These are phyloP conservation scores for Clarireedia paspali DNA, from an alignment of 2,329 filamentous ascomycete genomes.

Conservation along the genomic window DNA sequence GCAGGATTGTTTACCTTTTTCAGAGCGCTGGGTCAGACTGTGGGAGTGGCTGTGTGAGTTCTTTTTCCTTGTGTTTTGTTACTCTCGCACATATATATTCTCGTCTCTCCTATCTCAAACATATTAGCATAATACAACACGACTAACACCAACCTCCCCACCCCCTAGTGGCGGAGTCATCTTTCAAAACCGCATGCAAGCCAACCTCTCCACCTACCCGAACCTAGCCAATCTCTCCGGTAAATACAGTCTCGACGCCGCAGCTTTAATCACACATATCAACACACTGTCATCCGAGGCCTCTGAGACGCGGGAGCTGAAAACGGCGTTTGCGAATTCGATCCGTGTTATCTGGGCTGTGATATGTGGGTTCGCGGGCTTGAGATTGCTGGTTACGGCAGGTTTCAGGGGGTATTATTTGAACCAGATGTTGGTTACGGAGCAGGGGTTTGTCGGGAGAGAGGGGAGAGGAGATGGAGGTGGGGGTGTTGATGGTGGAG, in stretches of 20 bases:
- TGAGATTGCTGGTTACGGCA: conserved; percentile 39
- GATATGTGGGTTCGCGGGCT: conserved; percentile 39
- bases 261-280: not conserved
- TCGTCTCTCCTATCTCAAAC: too few species aligned
- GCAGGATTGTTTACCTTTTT: conserved; percentile 60
- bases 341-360: conserved; percentile 46
- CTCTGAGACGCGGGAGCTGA: not conserved
- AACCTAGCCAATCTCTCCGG: not conserved
- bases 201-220: not conserved
- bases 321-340: conserved; percentile 41
- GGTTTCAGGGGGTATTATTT: conserved; percentile 40
- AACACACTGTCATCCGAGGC: not conserved
- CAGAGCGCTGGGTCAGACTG: conserved; percentile 44
- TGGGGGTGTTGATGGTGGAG: too few species aligned
- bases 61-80: not conserved
- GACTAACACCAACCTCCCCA: not conserved
- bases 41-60: conserved; percentile 33
- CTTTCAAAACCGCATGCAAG: not conserved
- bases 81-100: too few species aligned
- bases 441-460: too few species aligned
- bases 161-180: not conserved
- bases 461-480: too few species aligned
- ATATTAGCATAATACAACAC: too few species aligned
- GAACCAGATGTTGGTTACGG: conserved; percentile 36
- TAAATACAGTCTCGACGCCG: not conserved